phyloP scores from a whole-genome alignment of 2,329 filamentous ascomycete genomes.

The Curvularia sp. region DNA sequence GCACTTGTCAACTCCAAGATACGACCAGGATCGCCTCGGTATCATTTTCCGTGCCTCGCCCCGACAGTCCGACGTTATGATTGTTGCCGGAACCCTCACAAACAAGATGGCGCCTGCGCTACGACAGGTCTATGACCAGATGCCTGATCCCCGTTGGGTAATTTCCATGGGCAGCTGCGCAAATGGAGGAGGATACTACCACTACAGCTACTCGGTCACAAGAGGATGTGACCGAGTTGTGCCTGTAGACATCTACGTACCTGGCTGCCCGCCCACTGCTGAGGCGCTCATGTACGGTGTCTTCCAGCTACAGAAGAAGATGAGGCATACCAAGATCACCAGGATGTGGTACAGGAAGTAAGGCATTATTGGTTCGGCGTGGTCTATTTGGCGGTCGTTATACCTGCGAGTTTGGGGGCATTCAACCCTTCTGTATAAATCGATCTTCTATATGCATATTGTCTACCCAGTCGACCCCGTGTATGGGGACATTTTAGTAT shows the following conservation, averaged over 20 bases:
- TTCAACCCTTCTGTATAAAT: slow-evolving; percentile 22
- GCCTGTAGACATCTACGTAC: slow-evolving; percentile 84
- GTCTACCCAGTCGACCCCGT: slow-evolving; percentile 11
- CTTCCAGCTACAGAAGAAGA: slow-evolving; percentile 81
- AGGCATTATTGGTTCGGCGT: slow-evolving; percentile 18
- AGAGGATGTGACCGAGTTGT: slow-evolving; percentile 80
- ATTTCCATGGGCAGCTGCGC: slow-evolving; percentile 85
- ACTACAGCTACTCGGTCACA: slow-evolving; percentile 83
- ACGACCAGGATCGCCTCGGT: slow-evolving; percentile 88
- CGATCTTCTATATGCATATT: slow-evolving; percentile 21
- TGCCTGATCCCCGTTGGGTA: slow-evolving; percentile 91
- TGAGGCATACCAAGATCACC: slow-evolving; percentile 66
- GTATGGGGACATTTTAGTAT: background rate
- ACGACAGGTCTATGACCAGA: slow-evolving; percentile 92
- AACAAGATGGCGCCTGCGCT: slow-evolving; percentile 96
- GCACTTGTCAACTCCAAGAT: slow-evolving; percentile 88
- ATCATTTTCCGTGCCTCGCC: slow-evolving; percentile 93
- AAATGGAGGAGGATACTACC: slow-evolving; percentile 86
- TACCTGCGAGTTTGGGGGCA: slow-evolving; percentile 29
- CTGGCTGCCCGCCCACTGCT: slow-evolving; percentile 69
- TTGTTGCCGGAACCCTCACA: slow-evolving; percentile 89
- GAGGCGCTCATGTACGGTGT: slow-evolving; percentile 68
- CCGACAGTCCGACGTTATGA: slow-evolving; percentile 92
- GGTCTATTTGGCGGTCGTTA: slow-evolving; percentile 27
- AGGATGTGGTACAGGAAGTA: slow-evolving; percentile 67